These are phyloP conservation scores for Didymellaceae sp. DNA, from an alignment of 2,329 filamentous ascomycete species.

Conservation along the genomic window DNA sequence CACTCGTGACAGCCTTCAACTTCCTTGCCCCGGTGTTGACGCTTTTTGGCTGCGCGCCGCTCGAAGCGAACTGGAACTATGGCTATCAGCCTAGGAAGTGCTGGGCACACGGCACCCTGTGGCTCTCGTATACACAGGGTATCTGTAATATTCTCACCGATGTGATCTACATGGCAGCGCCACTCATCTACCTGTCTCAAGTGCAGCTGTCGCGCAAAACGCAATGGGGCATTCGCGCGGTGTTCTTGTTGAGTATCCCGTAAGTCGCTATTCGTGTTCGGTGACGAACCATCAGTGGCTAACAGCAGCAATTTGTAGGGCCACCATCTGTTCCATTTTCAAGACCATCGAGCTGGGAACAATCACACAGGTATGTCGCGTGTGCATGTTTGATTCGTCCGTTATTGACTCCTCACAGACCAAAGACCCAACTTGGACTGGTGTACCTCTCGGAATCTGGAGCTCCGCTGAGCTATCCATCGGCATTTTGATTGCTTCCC, in stretches of 20 bases:
- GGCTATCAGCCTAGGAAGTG: conserved; percentile 23
- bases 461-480: conserved; percentile 30
- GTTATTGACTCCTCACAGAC: conserved; percentile 10
- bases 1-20: conserved; percentile 37
- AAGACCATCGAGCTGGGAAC: conserved; percentile 35
- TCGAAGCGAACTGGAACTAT: conserved; percentile 39
- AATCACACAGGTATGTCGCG: conserved; percentile 8
- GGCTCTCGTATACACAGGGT: conserved; percentile 35
- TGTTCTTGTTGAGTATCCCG: conserved; percentile 40
- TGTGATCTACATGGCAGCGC: conserved; percentile 36
- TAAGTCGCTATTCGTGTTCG: conserved; percentile 20
- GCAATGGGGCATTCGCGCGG: conserved; percentile 36
- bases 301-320: conserved; percentile 17
- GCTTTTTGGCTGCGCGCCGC: conserved; percentile 35
- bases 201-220: conserved; percentile 34
- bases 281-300: background rate
- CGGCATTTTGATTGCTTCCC: conserved; percentile 31
- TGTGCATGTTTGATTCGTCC: background rate
- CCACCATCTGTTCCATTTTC: conserved; percentile 38
- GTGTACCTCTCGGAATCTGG: conserved; percentile 37
- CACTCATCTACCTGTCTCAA: conserved; percentile 35
- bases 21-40: conserved; percentile 33
- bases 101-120: conserved; percentile 31
- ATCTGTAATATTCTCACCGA: conserved; percentile 41
- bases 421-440: conserved; percentile 34